Evolutionary conservation across 2,329 filamentous ascomycete genomes (phyloP).

Genomic region (Ceratocystis cacaofunesta): DNA sequence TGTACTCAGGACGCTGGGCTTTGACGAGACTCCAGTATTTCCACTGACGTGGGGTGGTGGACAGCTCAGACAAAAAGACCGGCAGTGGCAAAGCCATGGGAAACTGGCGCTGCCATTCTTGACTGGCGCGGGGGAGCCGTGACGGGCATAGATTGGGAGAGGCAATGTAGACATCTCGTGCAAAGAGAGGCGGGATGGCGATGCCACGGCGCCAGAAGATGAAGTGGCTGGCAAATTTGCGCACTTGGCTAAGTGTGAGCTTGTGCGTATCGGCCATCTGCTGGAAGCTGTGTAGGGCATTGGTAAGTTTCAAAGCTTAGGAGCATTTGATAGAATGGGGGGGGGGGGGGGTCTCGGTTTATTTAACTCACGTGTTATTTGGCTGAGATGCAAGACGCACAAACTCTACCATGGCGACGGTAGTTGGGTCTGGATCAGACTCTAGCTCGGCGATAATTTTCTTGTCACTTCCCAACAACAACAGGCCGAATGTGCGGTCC

Average conservation of each 20-base stretch:
- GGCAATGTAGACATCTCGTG: constrained; percentile 78
- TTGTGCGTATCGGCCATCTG: constrained; percentile 57
- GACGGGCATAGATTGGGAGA: constrained; percentile 75
- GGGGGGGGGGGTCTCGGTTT: background rate
- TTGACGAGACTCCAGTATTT: constrained; percentile 73
- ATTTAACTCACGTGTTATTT: constrained; percentile 40
- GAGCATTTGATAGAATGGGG: background rate
- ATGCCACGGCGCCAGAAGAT: constrained; percentile 93
- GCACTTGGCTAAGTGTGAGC: constrained; percentile 65
- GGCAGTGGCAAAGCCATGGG: constrained; percentile 69
- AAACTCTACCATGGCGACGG: constrained; percentile 66
- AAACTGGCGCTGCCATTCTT: constrained; percentile 63
- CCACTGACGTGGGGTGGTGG: constrained; percentile 66
- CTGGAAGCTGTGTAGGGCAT: constrained; percentile 32
- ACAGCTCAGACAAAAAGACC: constrained; percentile 75
- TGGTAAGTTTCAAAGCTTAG: background rate
- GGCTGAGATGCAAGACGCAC: constrained; percentile 54
- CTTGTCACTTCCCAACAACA: constrained; percentile 71
- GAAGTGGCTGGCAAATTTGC: constrained; percentile 79
- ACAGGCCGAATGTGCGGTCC: constrained; percentile 72
- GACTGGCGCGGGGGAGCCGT: constrained; percentile 52
- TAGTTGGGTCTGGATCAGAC: constrained; percentile 59
- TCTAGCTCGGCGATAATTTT: constrained; percentile 61
- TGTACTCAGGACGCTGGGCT: constrained; percentile 61
- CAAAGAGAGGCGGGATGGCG: constrained; percentile 78